Conservation (phyloP, 352 stramenopile genomes). For the Globisporangium parvum region DNA sequence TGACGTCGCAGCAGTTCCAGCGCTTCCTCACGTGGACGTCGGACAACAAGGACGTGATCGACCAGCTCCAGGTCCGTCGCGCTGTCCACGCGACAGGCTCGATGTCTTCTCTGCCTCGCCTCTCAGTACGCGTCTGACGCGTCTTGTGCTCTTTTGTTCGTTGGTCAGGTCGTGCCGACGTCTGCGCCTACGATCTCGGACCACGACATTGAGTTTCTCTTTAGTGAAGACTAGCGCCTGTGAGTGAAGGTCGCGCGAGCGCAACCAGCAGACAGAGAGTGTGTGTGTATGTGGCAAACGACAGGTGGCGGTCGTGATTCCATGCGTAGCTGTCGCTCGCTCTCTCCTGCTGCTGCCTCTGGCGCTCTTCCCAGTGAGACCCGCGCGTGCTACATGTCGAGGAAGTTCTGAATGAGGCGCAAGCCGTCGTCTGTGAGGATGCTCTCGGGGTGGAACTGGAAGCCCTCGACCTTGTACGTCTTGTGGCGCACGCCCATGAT, state of each 20-base stretch:
- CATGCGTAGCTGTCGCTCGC: no score
- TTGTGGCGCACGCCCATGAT: conserved; percentile 89
- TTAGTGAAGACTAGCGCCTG: conserved; percentile 51
- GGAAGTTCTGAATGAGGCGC: conserved; percentile 84
- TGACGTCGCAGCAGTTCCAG: conserved; percentile 78
- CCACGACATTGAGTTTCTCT: conserved; percentile 63
- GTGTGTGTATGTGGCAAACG: no score
- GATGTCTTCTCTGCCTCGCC: no score
- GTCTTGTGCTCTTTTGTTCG: neutral
- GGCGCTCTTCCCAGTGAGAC: no score
- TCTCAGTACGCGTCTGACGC: no score
- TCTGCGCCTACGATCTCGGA: conserved; percentile 29
- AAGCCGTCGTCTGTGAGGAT: conserved; percentile 82
- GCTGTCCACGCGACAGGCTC: neutral
- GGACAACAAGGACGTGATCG: conserved; percentile 66
- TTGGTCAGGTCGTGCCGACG: conserved; percentile 38
- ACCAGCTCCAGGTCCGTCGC: conserved; percentile 51
- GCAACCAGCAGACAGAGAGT: neutral
- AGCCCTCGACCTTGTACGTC: conserved; percentile 79
- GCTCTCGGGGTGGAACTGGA: conserved; percentile 88
- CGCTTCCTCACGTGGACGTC: conserved; percentile 76
- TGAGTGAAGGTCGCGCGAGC: no score
- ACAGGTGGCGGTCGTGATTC: no score
- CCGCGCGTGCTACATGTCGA: conserved; percentile 52
- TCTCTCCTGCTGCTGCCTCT: no score